phyloP scores from a whole-genome alignment of 1,139 yeast species.

The Magnusiomyces tetraspermus region DNA sequence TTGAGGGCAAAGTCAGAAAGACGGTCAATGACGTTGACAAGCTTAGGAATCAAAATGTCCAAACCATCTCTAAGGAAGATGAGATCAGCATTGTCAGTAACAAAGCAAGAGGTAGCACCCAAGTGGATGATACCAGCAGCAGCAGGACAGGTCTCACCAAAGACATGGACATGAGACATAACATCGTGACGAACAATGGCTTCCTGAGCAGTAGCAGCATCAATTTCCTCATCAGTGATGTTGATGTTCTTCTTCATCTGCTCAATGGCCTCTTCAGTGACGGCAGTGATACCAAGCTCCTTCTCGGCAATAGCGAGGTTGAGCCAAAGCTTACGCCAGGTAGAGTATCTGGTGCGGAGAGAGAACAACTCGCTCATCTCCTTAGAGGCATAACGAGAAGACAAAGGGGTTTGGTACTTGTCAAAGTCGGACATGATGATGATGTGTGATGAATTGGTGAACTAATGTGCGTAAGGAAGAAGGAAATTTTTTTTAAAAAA shows the following conservation, averaged over 20 bases:
- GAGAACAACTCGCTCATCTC: constrained; percentile 95
- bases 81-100: constrained; percentile 95
- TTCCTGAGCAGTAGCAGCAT: constrained; percentile 81
- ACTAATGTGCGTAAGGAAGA: neutral
- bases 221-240: constrained; percentile 89
- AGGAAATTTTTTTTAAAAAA: neutral
- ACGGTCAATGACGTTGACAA: constrained; percentile 91
- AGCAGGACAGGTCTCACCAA: constrained; percentile 84
- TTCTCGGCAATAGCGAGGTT: constrained; percentile 93
- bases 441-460: neutral
- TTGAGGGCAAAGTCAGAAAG: constrained; percentile 78
- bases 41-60: constrained; percentile 84
- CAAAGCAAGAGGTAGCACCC: constrained; percentile 97
- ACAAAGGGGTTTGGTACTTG: constrained; percentile 75
- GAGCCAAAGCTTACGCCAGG: constrained; percentile 98
- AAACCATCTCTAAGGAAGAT: constrained; percentile 93
- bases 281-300: constrained; percentile 73
- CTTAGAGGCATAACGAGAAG: constrained; percentile 94
- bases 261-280: constrained; percentile 83
- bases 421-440: constrained; percentile 18
- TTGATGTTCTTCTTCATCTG: constrained; percentile 70
- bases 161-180: constrained; percentile 97
- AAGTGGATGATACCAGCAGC: constrained; percentile 97
- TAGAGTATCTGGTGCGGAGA: constrained; percentile 84
- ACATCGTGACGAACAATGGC: constrained; percentile 98